phyloP scores from a whole-genome alignment of 306 rosid genomes.

The Quercus suber region DNA sequence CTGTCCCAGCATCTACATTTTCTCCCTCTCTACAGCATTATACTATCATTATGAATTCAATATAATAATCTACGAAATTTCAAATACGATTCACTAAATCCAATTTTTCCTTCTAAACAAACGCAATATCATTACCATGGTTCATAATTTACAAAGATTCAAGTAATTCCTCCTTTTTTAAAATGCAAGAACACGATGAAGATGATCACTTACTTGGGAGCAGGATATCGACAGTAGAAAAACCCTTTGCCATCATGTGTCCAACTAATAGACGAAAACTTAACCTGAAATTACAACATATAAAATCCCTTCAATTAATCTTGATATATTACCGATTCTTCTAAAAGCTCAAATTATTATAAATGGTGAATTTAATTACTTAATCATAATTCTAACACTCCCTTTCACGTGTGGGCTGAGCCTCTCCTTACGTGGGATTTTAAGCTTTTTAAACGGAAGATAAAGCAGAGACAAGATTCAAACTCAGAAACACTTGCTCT shows the following conservation, averaged over 20 bases:
- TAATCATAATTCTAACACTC: too few relatives aligned
- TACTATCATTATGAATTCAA: conserved; percentile 17
- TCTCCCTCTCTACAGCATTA: conserved; percentile 56
- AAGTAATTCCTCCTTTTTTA: neutral
- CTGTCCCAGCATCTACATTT: conserved; percentile 77
- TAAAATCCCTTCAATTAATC: neutral
- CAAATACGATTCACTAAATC: neutral
- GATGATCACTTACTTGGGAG: conserved; percentile 61
- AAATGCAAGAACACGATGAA: conserved; percentile 2
- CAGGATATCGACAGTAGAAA: conserved; percentile 87
- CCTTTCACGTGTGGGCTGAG: too few relatives aligned
- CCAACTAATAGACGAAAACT: conserved; percentile 81
- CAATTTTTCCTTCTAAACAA: neutral
- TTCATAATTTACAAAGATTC: neutral
- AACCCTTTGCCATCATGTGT: conserved; percentile 84
- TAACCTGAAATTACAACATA: conserved; percentile 56
- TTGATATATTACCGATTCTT: too few relatives aligned
- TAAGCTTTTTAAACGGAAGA: too few relatives aligned
- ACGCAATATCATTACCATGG: neutral
- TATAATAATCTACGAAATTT: conserved; percentile 6
- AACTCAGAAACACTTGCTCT: too few relatives aligned
- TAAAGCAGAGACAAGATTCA: too few relatives aligned
- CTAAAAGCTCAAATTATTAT: too few relatives aligned
- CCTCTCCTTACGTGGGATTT: too few relatives aligned
- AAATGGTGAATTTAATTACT: too few relatives aligned